Base-by-base conservation (phyloP, 1,139 yeast genomes). In the Hyphopichia burtonii region DNA sequence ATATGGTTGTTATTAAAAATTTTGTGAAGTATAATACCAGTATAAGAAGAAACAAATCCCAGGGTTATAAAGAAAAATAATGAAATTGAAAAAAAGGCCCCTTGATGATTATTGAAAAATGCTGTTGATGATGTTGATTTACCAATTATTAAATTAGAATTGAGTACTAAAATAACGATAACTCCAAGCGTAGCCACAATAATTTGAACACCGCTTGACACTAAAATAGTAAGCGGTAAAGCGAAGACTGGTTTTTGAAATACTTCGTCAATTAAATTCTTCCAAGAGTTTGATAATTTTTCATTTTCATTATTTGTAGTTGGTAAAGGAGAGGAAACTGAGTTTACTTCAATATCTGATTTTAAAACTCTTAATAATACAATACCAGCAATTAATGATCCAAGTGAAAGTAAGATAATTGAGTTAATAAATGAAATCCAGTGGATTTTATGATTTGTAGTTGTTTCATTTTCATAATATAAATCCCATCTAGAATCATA, bases 401-500 rank as follows among this genome's bases (percentile, higher is more conserved):
- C 67, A 34, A 84, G 68, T 4, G 76, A 63, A 3, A 83, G 78
- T 38, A 86, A 67, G 1, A 83, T 82, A 16, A 84, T 55, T 0
- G 91, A 82, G 56, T 85, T 84, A 38, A 83, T 65, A 41, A 86
- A 63, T 0, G 93, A 82, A 32, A 85, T 57, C 90, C 91, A 85
- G 55, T 85, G 94, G 39, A 84, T 78, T 25, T 74, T 75, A 31
- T 59, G 61, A 42, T 62, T 59, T 19, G 70, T 66, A 5, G 63
- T 61, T 30, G 74, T 76, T 38, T 80, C 86, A 49, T 78, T 74
- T 41, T 78, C 75, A 55, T 83, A 77, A 59, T 84, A 89, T 53
- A 83, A 66, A 41, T 81, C 82, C 95, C 96, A 88, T 51, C 96
- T 71, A 47, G 81, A 73, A 39, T 74, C 74, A 76, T 90, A 86